Conservation (phyloP, 73 alveolate genomes). For the Blepharisma japonicum region DNA sequence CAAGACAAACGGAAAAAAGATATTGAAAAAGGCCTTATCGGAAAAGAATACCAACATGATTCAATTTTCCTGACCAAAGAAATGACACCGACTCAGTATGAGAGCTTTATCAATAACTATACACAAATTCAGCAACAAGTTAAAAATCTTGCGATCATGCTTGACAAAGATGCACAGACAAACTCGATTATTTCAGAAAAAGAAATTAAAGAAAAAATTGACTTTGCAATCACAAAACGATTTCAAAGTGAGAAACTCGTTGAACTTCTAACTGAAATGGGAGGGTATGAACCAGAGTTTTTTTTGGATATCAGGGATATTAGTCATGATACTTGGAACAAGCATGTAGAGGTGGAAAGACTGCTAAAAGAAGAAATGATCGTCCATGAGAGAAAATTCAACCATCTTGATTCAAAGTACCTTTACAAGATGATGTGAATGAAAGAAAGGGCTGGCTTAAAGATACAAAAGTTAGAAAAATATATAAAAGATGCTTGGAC, state of each 20-base stretch:
- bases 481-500: not conserved
- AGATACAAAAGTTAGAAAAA: not conserved
- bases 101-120: too few relatives aligned
- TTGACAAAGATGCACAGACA: too few relatives aligned
- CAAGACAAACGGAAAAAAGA: too few relatives aligned
- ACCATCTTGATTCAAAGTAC: not conserved
- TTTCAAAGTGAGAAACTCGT: not conserved
- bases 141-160: too few relatives aligned
- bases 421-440: not conserved
- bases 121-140: too few relatives aligned
- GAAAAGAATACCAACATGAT: too few relatives aligned
- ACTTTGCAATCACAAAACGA: too few relatives aligned
- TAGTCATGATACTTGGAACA: slow-evolving; percentile 20
- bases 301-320: slow-evolving; percentile 22
- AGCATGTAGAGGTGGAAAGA: slow-evolving; percentile 22
- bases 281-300: slow-evolving; percentile 1
- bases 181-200: too few relatives aligned
- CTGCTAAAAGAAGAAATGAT: slow-evolving; percentile 19
- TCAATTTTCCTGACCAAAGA: too few relatives aligned
- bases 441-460: not conserved
- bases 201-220: too few relatives aligned
- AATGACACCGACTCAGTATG: too few relatives aligned
- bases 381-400: not conserved
- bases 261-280: not conserved
- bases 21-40: too few relatives aligned